These are phyloP conservation scores for Echium plantagineum DNA, from an alignment of 257 asterid species.

Conservation along the genomic window DNA sequence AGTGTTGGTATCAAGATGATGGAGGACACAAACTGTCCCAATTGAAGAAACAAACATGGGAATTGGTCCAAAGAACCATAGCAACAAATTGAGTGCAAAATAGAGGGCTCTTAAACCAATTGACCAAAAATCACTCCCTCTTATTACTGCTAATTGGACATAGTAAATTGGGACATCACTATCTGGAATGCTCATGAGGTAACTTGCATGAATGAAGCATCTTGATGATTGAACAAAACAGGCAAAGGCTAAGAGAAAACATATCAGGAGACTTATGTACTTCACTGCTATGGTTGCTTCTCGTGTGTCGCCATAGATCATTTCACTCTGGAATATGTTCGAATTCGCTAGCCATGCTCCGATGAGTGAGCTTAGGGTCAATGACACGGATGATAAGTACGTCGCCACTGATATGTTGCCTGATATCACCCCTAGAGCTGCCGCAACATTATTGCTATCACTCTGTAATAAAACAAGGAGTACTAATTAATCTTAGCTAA, in stretches of 20 bases:
- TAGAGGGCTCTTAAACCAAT: slow-evolving; percentile 53
- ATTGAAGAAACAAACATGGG: slow-evolving; percentile 56
- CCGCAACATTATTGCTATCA: slow-evolving; percentile 27
- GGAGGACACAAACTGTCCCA: slow-evolving; percentile 38
- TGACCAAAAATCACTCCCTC: slow-evolving; percentile 70
- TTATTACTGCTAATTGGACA: slow-evolving; percentile 44
- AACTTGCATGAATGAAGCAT: slow-evolving; percentile 53
- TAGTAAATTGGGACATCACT: slow-evolving; percentile 28
- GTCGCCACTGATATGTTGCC: slow-evolving; percentile 43
- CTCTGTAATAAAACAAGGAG: slow-evolving; percentile 12
- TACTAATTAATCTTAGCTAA: too few species aligned
- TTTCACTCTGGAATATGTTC: slow-evolving; percentile 37
- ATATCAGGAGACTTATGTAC: slow-evolving; percentile 40
- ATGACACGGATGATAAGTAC: slow-evolving; percentile 36
- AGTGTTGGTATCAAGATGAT: slow-evolving; percentile 41
- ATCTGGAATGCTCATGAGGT: slow-evolving; percentile 45
- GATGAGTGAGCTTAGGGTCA: slow-evolving; percentile 44
- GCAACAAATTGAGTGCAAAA: slow-evolving; percentile 42
- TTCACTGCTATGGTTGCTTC: slow-evolving; percentile 52
- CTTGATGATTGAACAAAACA: slow-evolving; percentile 66
- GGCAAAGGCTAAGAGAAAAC: slow-evolving; percentile 52
- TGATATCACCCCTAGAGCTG: slow-evolving; percentile 41
- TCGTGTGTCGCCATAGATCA: slow-evolving; percentile 62
- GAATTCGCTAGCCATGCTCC: slow-evolving; percentile 66
- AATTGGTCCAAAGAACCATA: slow-evolving; percentile 66